phyloP scores from a whole-genome alignment of 179 eudicot species.

The Silene vulgaris region DNA sequence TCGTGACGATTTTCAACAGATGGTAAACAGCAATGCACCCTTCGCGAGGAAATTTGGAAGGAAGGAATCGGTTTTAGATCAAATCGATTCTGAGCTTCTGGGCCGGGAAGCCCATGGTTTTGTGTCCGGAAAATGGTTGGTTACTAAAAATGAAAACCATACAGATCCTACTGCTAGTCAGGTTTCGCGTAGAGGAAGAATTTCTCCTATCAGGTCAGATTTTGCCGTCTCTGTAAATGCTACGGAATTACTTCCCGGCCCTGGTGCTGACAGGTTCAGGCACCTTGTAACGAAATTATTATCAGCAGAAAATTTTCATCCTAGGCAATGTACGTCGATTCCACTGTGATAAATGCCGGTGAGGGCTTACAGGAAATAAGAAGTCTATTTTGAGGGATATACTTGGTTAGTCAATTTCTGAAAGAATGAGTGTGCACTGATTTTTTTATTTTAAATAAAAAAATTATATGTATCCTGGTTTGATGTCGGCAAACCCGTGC shows the following conservation, averaged over 20 bases:
- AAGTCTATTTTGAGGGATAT: neutral
- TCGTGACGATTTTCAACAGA: conserved; percentile 38
- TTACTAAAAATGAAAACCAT: conserved; percentile 17
- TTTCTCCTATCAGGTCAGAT: neutral
- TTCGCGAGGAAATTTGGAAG: conserved; percentile 59
- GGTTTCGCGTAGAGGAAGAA: neutral
- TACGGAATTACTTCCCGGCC: conserved; percentile 47
- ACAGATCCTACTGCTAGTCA: neutral
- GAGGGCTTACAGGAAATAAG: conserved; percentile 14
- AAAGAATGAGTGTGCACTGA: no score
- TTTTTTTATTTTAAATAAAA: no score
- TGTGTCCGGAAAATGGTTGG: conserved; percentile 57
- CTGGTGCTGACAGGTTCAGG: conserved; percentile 53
- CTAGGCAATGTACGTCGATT: conserved; percentile 50
- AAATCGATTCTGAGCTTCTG: conserved; percentile 55
- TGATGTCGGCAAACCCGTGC: no score
- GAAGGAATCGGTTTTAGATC: conserved; percentile 38
- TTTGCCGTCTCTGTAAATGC: conserved; percentile 23
- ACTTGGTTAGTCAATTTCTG: conserved; percentile 2
- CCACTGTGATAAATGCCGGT: conserved; percentile 22
- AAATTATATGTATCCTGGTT: no score
- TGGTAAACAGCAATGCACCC: conserved; percentile 59
- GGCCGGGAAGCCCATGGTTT: conserved; percentile 39
- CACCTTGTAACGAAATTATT: conserved; percentile 44
- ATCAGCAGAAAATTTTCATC: conserved; percentile 41